Evolutionary conservation across 108 stramenopile species (phyloP).

Genomic region (Schizochytrium sp.): DNA sequence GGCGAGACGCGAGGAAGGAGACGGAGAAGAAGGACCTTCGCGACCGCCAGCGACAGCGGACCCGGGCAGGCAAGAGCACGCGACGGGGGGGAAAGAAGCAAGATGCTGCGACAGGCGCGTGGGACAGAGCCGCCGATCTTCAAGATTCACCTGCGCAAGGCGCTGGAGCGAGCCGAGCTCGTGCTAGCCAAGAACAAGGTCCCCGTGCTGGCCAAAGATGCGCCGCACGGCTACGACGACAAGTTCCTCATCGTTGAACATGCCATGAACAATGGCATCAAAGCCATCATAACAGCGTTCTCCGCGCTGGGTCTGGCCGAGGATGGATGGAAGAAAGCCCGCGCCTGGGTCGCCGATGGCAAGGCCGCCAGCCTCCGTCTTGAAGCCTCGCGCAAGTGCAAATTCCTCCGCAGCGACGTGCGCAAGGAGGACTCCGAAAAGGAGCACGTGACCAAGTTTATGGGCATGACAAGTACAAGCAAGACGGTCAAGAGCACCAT

Average conservation of each 20-base stretch:
- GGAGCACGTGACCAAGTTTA: neutral
- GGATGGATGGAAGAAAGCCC: no score
- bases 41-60: no score
- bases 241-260: neutral
- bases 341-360: neutral
- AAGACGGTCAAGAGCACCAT: neutral
- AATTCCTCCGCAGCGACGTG: neutral
- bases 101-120: no score
- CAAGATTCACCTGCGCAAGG: neutral
- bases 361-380: neutral
- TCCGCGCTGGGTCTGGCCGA: neutral
- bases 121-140: neutral
- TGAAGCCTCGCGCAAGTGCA: neutral
- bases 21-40: no score
- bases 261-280: neutral
- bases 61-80: no score
- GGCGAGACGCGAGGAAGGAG: no score
- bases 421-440: neutral
- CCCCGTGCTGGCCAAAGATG: neutral
- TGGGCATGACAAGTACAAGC: neutral
- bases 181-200: neutral
- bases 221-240: neutral
- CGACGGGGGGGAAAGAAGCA: no score
- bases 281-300: neutral
- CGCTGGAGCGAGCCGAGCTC: neutral